A percentile compares a stretch with the other conserved stretches of the same genome.
phyloP scores from a whole-genome alignment of 108 stramenopile genomes.

The Skeletonema potamos region DNA sequence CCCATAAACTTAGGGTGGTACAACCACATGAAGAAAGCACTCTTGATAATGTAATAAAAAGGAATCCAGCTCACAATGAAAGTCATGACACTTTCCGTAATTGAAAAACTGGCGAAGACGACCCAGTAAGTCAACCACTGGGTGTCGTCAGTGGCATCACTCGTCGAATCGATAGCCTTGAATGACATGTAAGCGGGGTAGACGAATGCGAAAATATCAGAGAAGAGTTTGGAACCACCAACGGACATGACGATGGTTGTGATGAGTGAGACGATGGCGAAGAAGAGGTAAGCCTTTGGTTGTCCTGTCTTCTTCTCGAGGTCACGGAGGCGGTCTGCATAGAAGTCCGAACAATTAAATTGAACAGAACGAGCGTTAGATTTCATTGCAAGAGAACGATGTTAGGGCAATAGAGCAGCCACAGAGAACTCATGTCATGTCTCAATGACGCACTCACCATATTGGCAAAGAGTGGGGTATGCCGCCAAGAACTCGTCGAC shows the following conservation, averaged over 20 bases:
- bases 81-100: constrained; percentile 53
- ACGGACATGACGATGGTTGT: constrained; percentile 42
- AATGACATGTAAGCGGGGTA: constrained; percentile 98
- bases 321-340: constrained; percentile 72
- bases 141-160: constrained; percentile 71
- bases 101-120: constrained; percentile 82
- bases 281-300: constrained; percentile 75
- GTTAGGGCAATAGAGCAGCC: too few species aligned
- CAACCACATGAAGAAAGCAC: constrained; percentile 75
- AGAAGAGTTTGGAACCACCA: constrained; percentile 80
- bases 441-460: constrained; percentile 62
- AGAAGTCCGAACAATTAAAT: not conserved
- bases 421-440: not conserved
- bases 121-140: constrained; percentile 99
- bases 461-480: constrained; percentile 76
- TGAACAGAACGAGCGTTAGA: not conserved
- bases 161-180: constrained; percentile 90
- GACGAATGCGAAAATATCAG: constrained; percentile 88
- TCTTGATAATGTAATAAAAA: constrained; percentile 85
- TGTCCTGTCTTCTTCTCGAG: constrained; percentile 80
- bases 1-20: constrained; percentile 84
- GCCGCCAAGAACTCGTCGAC: constrained; percentile 76
- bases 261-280: constrained; percentile 42
- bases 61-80: constrained; percentile 67
- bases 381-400: too few species aligned